Conservation (phyloP, 108 stramenopile species). For the Nitzschia sp. region DNA sequence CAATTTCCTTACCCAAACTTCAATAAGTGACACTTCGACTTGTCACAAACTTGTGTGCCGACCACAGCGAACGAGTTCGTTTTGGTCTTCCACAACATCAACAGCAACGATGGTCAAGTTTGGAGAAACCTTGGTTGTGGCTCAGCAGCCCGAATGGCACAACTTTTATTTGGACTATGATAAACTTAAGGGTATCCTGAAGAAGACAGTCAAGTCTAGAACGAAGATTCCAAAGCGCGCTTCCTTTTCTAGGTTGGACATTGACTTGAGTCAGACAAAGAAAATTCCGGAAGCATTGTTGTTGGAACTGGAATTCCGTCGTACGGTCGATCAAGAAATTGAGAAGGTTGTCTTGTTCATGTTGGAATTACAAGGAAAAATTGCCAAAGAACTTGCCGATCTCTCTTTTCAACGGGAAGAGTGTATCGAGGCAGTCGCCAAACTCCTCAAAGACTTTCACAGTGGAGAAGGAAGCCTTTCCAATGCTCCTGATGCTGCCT, state of each 20-base stretch:
- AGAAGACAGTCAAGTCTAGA: slow-evolving; percentile 2
- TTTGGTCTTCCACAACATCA: neutral
- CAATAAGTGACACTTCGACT: too few species aligned
- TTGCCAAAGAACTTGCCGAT: slow-evolving; percentile 37
- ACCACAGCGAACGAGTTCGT: too few species aligned
- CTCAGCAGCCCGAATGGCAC: slow-evolving; percentile 47
- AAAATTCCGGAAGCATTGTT: neutral
- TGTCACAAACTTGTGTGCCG: too few species aligned
- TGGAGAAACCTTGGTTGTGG: slow-evolving; percentile 43
- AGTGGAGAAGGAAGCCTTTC: neutral
- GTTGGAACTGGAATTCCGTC: slow-evolving; percentile 38
- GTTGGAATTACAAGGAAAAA: slow-evolving; percentile 47
- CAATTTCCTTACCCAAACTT: too few species aligned
- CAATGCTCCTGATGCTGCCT: neutral
- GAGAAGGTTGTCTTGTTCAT: slow-evolving; percentile 70
- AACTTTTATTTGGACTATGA: slow-evolving; percentile 58
- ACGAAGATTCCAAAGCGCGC: neutral
- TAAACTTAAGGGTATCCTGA: slow-evolving; percentile 46
- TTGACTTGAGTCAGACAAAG: neutral
- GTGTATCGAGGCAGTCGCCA: slow-evolving; percentile 15
- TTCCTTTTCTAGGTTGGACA: neutral
- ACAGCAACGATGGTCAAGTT: slow-evolving; percentile 48
- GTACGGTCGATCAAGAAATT: slow-evolving; percentile 57
- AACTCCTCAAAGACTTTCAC: neutral
- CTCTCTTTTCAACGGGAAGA: slow-evolving; percentile 4